Percentiles rank a stretch among this genome's conserved stretches.
Conservation (phyloP, 192 early-diverging fungal genomes). For the Entomortierella beljakovae region DNA sequence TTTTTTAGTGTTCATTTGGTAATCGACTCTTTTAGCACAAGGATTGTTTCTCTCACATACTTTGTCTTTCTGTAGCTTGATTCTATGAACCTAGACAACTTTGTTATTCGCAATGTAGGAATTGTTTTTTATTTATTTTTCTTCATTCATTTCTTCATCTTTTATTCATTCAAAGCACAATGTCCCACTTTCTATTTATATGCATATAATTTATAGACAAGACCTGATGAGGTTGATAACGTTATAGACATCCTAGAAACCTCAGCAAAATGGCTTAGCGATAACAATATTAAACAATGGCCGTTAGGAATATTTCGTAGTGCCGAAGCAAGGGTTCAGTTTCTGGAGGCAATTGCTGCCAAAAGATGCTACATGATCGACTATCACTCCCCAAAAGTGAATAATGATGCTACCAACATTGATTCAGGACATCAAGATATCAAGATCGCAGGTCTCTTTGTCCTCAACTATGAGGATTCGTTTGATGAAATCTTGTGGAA, state of each 20-base stretch:
- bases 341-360: constrained; percentile 12
- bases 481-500: constrained; percentile 39
- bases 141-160: not conserved
- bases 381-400: not conserved
- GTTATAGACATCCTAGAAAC: constrained; percentile 33
- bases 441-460: constrained; percentile 28
- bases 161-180: not conserved
- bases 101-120: constrained; percentile 36
- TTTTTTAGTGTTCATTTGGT: too few relatives aligned
- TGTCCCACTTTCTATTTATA: not conserved
- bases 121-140: not conserved
- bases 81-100: constrained; percentile 26
- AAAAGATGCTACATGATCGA: constrained; percentile 29
- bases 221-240: constrained; percentile 13
- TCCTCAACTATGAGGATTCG: constrained; percentile 22
- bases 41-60: not conserved
- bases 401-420: not conserved
- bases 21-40: too few relatives aligned
- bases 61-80: not conserved
- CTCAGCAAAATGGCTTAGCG: constrained; percentile 3
- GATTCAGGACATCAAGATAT: not conserved
- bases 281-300: constrained; percentile 40
- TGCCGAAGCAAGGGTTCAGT: not conserved
- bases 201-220: constrained; percentile 2
- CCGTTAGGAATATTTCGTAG: constrained; percentile 25